A percentile compares a stretch with the other conserved stretches of the same genome.
Conservation (phyloP, 192 early-diverging fungal genomes). For the Linnemannia schmuckeri region DNA sequence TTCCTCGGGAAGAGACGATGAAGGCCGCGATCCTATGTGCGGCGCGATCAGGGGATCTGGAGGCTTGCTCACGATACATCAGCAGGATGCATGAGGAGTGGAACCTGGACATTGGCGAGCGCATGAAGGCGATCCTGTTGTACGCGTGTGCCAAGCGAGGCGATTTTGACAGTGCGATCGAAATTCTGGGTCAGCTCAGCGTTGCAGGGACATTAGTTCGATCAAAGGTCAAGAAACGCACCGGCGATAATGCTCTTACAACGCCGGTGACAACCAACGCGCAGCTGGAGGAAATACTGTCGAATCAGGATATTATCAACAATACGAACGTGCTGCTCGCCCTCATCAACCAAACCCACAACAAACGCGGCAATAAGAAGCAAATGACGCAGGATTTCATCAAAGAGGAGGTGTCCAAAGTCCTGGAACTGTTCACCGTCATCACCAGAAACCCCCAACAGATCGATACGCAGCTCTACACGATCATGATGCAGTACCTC, state of each 20-base stretch:
- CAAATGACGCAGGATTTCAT: conserved; percentile 26
- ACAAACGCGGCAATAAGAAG: not conserved
- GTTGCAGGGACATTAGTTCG: conserved; percentile 11
- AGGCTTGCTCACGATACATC: conserved; percentile 35
- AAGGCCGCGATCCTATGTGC: conserved; percentile 48
- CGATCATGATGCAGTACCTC: conserved; percentile 56
- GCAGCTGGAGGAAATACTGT: conserved; percentile 9
- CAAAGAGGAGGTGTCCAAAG: conserved; percentile 47
- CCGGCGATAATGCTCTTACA: not conserved
- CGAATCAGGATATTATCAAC: conserved; percentile 20
- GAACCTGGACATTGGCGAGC: conserved; percentile 21
- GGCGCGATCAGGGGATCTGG: conserved; percentile 36
- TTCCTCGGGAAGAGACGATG: conserved; percentile 43
- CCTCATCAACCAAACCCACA: conserved; percentile 36
- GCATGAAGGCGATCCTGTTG: conserved; percentile 52
- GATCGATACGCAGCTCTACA: conserved; percentile 41
- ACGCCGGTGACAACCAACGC: not conserved
- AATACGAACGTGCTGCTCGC: conserved; percentile 42
- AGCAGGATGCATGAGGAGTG: conserved; percentile 40
- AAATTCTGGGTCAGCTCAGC: conserved; percentile 36
- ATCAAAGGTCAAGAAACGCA: not conserved
- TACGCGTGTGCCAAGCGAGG: conserved; percentile 51
- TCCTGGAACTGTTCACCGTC: conserved; percentile 44
- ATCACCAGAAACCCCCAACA: conserved; percentile 29
- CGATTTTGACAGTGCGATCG: conserved; percentile 41